Conservation (phyloP, 2,329 filamentous ascomycete genomes). For the Colletotrichum australisinense region DNA sequence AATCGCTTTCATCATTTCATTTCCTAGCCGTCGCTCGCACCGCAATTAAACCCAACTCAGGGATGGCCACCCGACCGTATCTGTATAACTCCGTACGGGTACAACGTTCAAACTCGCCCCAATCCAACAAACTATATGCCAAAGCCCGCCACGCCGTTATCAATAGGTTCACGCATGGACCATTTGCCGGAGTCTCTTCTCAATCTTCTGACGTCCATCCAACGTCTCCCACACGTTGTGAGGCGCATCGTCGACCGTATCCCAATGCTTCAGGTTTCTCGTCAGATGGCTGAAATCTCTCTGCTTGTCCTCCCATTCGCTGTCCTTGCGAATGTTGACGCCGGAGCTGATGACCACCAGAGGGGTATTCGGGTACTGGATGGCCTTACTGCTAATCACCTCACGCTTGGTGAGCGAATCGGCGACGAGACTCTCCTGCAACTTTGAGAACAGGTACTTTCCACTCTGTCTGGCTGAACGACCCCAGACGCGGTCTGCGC, state of each 20-base stretch:
- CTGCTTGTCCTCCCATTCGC: slow-evolving; percentile 86
- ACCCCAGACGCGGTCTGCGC: slow-evolving; percentile 88
- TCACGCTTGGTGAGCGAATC: slow-evolving; percentile 87
- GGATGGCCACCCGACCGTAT: neutral
- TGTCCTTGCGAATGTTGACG: slow-evolving; percentile 72
- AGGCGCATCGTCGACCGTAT: slow-evolving; percentile 85
- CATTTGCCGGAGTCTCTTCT: slow-evolving; percentile 80
- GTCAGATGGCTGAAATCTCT: slow-evolving; percentile 85
- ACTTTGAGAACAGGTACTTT: slow-evolving; percentile 87
- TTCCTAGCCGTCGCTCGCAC: neutral
- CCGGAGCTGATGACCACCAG: slow-evolving; percentile 88
- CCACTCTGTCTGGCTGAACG: slow-evolving; percentile 81
- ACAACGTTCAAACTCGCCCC: neutral
- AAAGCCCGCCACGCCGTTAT: neutral
- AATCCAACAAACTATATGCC: neutral
- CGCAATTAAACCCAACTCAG: neutral
- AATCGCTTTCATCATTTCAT: slow-evolving; percentile 12
- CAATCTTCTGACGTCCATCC: slow-evolving; percentile 79
- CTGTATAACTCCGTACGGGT: neutral
- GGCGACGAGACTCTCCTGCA: slow-evolving; percentile 93
- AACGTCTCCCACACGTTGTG: slow-evolving; percentile 86
- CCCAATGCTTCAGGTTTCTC: slow-evolving; percentile 83
- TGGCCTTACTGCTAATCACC: slow-evolving; percentile 79
- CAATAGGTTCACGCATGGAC: slow-evolving; percentile 51
- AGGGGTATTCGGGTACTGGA: slow-evolving; percentile 81